These are phyloP conservation scores for Colletotrichum costaricense DNA, from an alignment of 2,329 filamentous ascomycete species.

Conservation along the genomic window DNA sequence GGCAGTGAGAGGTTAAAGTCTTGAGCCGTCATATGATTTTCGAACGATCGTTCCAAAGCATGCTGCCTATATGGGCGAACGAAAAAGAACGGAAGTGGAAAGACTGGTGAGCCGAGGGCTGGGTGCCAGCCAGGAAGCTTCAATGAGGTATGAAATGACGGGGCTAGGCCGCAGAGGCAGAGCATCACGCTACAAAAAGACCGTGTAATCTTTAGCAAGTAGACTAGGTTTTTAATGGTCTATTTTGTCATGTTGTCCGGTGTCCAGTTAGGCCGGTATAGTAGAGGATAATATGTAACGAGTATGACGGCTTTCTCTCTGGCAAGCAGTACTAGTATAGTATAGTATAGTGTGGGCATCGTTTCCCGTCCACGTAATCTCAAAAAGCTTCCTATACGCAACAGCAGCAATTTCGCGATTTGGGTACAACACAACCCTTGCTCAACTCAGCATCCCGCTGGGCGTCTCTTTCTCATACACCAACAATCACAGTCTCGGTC, in stretches of 20 bases:
- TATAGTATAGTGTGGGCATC: constrained; percentile 4
- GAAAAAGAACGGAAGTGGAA: no score
- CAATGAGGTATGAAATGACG: not conserved
- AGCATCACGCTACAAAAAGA: not conserved
- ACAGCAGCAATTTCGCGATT: not conserved
- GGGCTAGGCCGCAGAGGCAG: not conserved
- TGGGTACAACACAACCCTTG: not conserved
- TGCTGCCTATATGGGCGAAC: not conserved
- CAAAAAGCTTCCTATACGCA: constrained; percentile 20
- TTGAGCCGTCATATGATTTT: constrained; percentile 46
- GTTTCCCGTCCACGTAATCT: constrained; percentile 25
- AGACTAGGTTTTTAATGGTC: constrained; percentile 15
- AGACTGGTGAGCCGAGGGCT: not conserved
- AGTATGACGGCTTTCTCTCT: constrained; percentile 24
- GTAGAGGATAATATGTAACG: constrained; percentile 26
- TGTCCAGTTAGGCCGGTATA: constrained; percentile 4
- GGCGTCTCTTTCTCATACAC: constrained; percentile 25
- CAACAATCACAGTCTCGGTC: constrained; percentile 36
- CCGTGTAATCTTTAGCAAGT: not conserved
- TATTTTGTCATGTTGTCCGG: constrained; percentile 27
- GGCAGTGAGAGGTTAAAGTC: constrained; percentile 77
- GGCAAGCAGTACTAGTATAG: not conserved
- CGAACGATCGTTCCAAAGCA: not conserved
- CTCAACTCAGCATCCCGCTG: not conserved
- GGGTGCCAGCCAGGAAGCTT: not conserved